phyloP scores from a whole-genome alignment of 2,329 filamentous ascomycete genomes.

The Diaporthe citriasiana region DNA sequence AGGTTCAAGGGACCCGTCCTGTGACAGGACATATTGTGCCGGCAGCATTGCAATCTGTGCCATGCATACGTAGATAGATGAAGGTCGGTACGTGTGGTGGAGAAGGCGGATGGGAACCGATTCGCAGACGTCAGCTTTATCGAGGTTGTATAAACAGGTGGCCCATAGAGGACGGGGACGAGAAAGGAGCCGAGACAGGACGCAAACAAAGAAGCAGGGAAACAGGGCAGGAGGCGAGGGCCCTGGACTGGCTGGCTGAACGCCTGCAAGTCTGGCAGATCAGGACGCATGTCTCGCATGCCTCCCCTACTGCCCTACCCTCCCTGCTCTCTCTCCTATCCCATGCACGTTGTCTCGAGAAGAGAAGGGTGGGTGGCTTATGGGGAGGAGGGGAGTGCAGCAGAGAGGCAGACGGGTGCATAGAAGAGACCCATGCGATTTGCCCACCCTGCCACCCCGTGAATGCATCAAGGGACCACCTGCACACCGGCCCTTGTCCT shows the following conservation, averaged over 20 bases:
- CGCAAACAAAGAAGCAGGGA: neutral
- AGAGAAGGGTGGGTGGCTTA: neutral
- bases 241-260: constrained; percentile 15
- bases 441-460: neutral
- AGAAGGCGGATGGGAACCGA: constrained; percentile 8
- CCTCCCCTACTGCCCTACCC: neutral
- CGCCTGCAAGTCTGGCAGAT: constrained; percentile 33
- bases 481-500: constrained; percentile 7
- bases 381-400: neutral
- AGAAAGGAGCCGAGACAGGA: neutral
- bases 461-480: constrained; percentile 28
- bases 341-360: constrained; percentile 19
- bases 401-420: neutral
- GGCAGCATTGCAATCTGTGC: neutral
- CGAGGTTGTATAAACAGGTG: neutral
- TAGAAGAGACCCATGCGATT: neutral
- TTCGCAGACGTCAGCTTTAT: constrained; percentile 23
- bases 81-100: neutral
- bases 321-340: neutral
- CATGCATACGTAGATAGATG: neutral
- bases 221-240: neutral
- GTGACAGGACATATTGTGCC: neutral
- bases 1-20: neutral
- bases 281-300: constrained; percentile 31
- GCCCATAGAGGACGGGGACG: neutral